Percentiles rank a stretch among this genome's conserved stretches.
phyloP scores from a whole-genome alignment of 192 early-diverging fungal species.

The Coemansia sp. region DNA sequence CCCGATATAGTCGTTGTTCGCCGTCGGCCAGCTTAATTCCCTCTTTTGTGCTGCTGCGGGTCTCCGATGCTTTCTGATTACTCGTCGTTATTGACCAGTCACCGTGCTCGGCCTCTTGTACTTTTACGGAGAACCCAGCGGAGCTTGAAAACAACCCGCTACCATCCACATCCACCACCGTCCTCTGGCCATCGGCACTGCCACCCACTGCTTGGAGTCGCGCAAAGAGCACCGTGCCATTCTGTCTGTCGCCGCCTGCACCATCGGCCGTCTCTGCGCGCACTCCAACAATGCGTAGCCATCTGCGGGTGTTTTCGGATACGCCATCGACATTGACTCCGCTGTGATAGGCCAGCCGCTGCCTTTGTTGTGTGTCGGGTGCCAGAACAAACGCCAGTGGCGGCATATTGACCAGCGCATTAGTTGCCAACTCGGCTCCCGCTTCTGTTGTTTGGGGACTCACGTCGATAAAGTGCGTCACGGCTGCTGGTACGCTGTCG shows the following conservation, averaged over 20 bases:
- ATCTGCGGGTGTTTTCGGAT: neutral
- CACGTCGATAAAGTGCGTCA: constrained; percentile 27
- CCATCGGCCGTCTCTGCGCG: constrained; percentile 1
- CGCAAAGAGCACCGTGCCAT: no score
- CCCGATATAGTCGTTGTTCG: constrained; percentile 21
- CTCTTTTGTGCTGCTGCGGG: neutral
- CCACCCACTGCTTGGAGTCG: no score
- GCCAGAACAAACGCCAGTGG: constrained; percentile 29
- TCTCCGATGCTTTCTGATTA: neutral
- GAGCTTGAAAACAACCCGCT: no score
- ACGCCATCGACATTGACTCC: neutral
- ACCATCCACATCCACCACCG: no score
- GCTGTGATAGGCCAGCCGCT: constrained; percentile 1
- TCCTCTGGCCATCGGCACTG: no score
- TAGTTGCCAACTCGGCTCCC: neutral
- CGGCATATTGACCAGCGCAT: constrained; percentile 17
- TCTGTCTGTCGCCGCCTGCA: no score
- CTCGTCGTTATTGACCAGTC: constrained; percentile 32
- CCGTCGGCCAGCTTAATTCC: constrained; percentile 6
- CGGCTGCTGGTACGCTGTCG: constrained; percentile 9
- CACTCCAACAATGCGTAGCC: constrained; percentile 24
- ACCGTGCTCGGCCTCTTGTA: constrained; percentile 3
- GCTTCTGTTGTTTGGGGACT: neutral
- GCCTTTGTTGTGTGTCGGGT: neutral
- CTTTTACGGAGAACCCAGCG: no score